Evolutionary conservation across 73 alveolate species (phyloP).

Genomic region (Uronychia binucleata): DNA sequence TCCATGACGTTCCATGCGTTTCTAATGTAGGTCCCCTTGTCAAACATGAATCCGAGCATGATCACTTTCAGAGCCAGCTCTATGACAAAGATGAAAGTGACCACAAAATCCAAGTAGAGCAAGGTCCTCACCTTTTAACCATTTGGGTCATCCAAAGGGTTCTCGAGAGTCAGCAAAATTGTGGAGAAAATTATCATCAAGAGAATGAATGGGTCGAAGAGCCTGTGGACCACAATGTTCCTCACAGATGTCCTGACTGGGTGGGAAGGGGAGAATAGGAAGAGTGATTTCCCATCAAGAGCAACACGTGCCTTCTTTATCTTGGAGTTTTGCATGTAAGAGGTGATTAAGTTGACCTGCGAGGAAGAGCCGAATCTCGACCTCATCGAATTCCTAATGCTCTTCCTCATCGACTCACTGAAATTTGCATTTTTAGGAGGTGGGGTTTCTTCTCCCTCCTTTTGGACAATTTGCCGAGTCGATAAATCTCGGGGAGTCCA

Average conservation of each 20-base stretch:
- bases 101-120: constrained; percentile 35
- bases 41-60: constrained; percentile 81
- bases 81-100: not conserved
- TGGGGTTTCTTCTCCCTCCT: too few species aligned
- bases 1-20: constrained; percentile 94
- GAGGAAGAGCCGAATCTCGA: too few species aligned
- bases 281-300: not conserved
- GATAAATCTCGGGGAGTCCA: too few species aligned
- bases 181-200: constrained; percentile 54
- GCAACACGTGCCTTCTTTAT: not conserved
- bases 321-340: too few species aligned
- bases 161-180: constrained; percentile 55
- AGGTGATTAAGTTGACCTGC: too few species aligned
- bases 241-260: not conserved
- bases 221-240: not conserved
- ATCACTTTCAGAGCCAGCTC: constrained; percentile 19
- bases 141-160: constrained; percentile 45
- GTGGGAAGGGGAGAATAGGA: not conserved
- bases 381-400: too few species aligned
- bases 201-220: constrained; percentile 51
- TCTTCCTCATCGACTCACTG: too few species aligned
- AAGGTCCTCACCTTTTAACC: constrained; percentile 4
- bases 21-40: constrained; percentile 80
- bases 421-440: too few species aligned
- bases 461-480: too few species aligned